Evolutionary conservation across 768 basidiomycete genomes (phyloP).

Genomic region (Pholiota conissans): DNA sequence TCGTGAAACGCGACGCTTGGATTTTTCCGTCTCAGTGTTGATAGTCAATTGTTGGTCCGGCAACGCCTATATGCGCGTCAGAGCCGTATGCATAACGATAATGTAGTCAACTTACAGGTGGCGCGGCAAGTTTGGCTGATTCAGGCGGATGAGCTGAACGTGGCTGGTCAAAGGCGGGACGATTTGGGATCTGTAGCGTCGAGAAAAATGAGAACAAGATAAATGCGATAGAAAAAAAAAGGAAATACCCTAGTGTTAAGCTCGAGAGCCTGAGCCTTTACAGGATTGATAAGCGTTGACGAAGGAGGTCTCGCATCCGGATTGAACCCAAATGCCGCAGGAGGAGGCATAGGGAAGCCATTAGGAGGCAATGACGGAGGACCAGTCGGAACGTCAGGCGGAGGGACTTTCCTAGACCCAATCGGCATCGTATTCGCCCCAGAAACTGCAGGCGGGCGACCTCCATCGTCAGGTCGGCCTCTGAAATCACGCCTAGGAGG

Average conservation of each 20-base stretch:
- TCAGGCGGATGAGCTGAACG: background rate
- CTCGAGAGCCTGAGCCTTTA: background rate
- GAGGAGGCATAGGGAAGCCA: background rate
- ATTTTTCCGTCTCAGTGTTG: background rate
- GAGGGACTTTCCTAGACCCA: slow-evolving; percentile 24
- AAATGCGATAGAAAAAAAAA: background rate
- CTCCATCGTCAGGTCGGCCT: slow-evolving; percentile 21
- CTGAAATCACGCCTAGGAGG: slow-evolving; percentile 21
- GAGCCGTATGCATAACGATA: background rate
- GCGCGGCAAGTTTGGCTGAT: background rate
- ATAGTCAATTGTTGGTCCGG: background rate
- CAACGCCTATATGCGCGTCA: background rate
- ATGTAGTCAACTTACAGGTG: background rate
- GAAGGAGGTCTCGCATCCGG: slow-evolving; percentile 18
- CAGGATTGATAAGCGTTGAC: background rate
- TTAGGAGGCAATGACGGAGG: slow-evolving; percentile 6
- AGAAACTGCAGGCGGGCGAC: slow-evolving; percentile 22
- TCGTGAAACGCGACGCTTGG: slow-evolving; percentile 3
- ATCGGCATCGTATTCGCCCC: slow-evolving; percentile 41
- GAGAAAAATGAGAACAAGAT: background rate
- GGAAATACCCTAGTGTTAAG: background rate
- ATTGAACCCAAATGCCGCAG: slow-evolving; percentile 7
- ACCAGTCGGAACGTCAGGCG: slow-evolving; percentile 6
- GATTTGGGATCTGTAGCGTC: background rate
- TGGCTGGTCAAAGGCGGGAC: background rate